Percentiles rank a stretch among this genome's conserved stretches.
Conservation (phyloP, 2,329 filamentous ascomycete genomes). For the Penicillium occitanis region DNA sequence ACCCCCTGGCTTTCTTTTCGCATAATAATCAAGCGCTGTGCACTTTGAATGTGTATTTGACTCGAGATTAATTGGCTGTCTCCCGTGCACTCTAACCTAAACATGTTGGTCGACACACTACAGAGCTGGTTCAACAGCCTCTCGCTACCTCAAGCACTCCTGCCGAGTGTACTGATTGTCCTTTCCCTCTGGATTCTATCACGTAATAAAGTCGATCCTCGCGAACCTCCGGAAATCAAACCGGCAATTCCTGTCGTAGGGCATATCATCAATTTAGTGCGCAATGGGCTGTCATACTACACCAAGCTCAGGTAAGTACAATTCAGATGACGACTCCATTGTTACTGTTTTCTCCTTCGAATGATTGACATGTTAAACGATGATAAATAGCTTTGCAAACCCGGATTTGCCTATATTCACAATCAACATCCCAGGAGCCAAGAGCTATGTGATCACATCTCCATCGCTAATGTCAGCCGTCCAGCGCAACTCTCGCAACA, state of each 20-base stretch:
- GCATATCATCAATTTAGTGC: constrained; percentile 28
- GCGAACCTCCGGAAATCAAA: constrained; percentile 28
- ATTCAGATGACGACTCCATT: not conserved
- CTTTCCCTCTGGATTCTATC: not conserved
- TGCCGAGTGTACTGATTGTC: not conserved
- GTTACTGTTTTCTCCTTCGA: not conserved
- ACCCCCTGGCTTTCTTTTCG: not conserved
- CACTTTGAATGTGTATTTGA: not conserved
- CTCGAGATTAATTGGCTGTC: not conserved
- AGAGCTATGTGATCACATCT: constrained; percentile 31
- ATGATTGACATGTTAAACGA: not conserved
- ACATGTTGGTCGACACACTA: not conserved
- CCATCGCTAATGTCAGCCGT: constrained; percentile 27
- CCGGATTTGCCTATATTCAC: constrained; percentile 26
- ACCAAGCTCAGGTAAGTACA: constrained; percentile 24
- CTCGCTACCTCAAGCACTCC: not conserved
- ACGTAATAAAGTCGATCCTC: constrained; percentile 25
- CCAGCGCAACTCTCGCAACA: constrained; percentile 27
- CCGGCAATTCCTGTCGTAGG: constrained; percentile 30
- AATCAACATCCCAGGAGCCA: constrained; percentile 29
- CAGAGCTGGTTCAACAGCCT: not conserved
- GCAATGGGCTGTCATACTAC: constrained; percentile 30
- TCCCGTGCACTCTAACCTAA: not conserved
- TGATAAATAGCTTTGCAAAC: constrained; percentile 5
- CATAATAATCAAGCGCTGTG: not conserved